A percentile compares a stretch with the other conserved stretches of the same genome.
These are phyloP conservation scores for Alisma plantagoaquatica DNA, from an alignment of 106 monocot species.

Conservation along the genomic window DNA sequence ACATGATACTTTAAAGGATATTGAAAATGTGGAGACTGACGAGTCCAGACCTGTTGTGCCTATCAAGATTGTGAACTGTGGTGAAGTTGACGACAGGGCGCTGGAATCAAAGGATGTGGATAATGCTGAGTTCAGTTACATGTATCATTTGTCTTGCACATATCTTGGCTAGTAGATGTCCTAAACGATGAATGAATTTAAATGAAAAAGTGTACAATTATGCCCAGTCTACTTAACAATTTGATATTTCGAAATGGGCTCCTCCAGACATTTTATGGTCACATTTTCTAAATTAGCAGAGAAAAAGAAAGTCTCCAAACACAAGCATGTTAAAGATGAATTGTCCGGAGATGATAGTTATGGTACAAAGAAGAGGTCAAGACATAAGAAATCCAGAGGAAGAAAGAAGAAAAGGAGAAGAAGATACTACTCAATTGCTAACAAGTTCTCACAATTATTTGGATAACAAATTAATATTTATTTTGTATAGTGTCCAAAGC, in stretches of 20 bases:
- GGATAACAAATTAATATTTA: no score
- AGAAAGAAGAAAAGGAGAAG: conserved; percentile 68
- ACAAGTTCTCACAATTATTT: no score
- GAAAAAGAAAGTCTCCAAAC: conserved; percentile 57
- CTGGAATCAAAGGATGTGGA: conserved; percentile 7
- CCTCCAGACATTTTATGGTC: not conserved
- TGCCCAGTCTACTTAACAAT: not conserved
- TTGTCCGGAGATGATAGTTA: conserved; percentile 27
- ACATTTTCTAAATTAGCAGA: conserved; percentile 23
- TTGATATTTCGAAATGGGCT: not conserved
- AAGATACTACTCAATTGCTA: conserved; percentile 65
- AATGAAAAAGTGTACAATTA: not conserved
- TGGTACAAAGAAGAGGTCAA: conserved; percentile 29
- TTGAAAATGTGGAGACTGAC: conserved; percentile 79
- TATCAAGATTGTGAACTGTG: conserved; percentile 78
- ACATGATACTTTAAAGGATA: conserved; percentile 57
- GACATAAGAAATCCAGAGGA: conserved; percentile 56
- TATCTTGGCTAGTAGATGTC: no score
- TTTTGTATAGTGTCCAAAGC: no score
- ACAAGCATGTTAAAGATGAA: conserved; percentile 27
- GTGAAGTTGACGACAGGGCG: conserved; percentile 43
- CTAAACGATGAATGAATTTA: conserved; percentile 33
- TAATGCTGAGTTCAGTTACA: no score
- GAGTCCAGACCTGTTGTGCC: conserved; percentile 45
- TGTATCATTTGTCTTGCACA: not conserved